Evolutionary conservation across 2,329 filamentous ascomycete species (phyloP).

Genomic region (Epichloe baconii): DNA sequence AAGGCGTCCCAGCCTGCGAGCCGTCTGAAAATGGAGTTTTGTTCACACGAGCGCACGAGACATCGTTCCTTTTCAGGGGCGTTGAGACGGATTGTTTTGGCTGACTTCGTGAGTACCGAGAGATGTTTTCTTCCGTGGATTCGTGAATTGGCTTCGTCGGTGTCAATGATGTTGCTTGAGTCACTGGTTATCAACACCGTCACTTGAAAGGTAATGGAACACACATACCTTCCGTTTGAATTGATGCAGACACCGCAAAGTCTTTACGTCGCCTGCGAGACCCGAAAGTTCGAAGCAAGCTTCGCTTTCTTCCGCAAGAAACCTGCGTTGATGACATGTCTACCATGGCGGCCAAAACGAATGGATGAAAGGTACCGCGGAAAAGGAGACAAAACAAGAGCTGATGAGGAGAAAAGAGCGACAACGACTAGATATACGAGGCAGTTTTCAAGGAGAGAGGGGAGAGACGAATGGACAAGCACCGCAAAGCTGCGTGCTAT

Average conservation of each 20-base stretch:
- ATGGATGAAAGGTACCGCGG: constrained; percentile 1
- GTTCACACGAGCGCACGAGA: neutral
- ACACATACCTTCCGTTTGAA: constrained; percentile 10
- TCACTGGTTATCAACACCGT: neutral
- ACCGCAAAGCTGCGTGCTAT: constrained; percentile 1
- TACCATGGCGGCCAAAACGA: constrained; percentile 4
- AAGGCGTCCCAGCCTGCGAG: neutral
- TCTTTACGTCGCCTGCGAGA: constrained; percentile 14
- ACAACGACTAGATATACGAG: constrained; percentile 1
- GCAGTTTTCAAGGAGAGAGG: neutral
- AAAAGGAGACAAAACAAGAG: neutral
- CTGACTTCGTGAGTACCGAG: neutral
- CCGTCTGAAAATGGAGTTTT: neutral
- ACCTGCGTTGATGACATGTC: constrained; percentile 15
- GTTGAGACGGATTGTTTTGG: neutral
- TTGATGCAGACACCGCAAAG: constrained; percentile 7
- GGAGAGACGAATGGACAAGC: constrained; percentile 6
- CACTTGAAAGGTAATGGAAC: neutral
- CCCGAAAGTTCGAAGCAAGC: constrained; percentile 15
- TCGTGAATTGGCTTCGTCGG: neutral
- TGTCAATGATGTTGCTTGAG: neutral
- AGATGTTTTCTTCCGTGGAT: neutral
- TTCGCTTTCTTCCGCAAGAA: constrained; percentile 19
- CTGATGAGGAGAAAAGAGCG: constrained; percentile 1
- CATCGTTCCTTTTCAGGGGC: neutral